Evolutionary conservation across 202 grass and related monocot species (phyloP).

Genomic region (Saccharum hybrid): DNA sequence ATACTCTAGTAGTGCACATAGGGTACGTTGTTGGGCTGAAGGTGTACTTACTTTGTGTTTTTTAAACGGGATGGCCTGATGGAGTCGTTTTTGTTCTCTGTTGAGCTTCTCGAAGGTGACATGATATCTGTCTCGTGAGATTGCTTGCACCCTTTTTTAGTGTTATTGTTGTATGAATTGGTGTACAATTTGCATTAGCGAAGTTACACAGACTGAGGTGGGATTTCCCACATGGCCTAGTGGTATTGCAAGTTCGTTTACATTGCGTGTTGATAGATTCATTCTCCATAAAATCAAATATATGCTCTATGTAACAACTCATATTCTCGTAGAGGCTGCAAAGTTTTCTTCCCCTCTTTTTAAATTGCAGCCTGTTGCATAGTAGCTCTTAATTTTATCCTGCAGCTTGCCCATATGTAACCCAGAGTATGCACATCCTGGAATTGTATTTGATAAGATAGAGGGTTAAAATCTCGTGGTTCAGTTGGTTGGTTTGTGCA

Average conservation of each 20-base stretch:
- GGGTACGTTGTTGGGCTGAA: neutral
- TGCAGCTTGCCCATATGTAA: neutral
- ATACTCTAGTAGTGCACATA: slow-evolving; percentile 6
- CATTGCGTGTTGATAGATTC: neutral
- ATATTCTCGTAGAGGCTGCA: neutral
- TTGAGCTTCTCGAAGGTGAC: neutral
- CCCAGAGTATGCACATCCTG: slow-evolving; percentile 5
- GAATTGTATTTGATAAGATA: slow-evolving; percentile 7
- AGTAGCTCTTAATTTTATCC: neutral
- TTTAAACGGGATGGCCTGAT: neutral
- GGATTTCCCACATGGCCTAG: neutral
- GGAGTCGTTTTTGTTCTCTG: neutral
- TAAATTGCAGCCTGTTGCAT: neutral
- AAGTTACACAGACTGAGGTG: slow-evolving; percentile 3
- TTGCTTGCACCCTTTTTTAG: neutral
- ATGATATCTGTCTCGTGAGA: neutral
- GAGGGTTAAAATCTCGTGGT: neutral
- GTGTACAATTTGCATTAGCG: neutral
- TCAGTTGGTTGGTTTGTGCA: neutral
- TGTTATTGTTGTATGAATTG: neutral
- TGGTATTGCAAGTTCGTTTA: slow-evolving; percentile 23
- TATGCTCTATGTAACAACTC: neutral
- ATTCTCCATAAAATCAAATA: neutral
- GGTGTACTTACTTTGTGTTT: neutral
- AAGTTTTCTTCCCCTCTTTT: neutral